A percentile compares a stretch with the other conserved stretches of the same genome.
phyloP scores from a whole-genome alignment of 352 stramenopile genomes.

The Hyaloperonospora arabidopsidis region DNA sequence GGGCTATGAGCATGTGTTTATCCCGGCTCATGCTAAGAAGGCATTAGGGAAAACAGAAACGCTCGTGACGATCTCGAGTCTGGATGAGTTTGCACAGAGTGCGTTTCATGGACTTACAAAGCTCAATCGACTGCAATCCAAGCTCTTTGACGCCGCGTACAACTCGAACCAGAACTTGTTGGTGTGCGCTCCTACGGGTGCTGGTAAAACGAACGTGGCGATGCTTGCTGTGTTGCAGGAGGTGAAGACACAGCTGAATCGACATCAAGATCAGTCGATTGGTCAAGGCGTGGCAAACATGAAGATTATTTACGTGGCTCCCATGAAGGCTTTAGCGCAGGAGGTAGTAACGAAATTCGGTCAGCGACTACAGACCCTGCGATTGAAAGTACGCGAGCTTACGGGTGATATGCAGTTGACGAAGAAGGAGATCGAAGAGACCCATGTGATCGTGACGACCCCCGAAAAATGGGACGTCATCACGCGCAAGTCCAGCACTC shows the following conservation, averaged over 20 bases:
- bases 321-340: conserved; percentile 97
- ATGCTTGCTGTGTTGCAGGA: conserved; percentile 95
- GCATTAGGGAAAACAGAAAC: conserved; percentile 44
- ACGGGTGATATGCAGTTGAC: conserved; percentile 98
- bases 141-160: conserved; percentile 95
- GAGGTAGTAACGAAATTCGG: conserved; percentile 99
- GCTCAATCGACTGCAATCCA: conserved; percentile 97
- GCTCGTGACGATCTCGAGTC: conserved; percentile 51
- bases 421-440: conserved; percentile 91
- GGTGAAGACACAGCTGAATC: conserved; percentile 67
- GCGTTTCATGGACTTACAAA: conserved; percentile 65
- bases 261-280: conserved; percentile 18
- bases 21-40: conserved; percentile 63
- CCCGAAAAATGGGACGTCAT: conserved; percentile 99
- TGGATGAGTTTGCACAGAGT: conserved; percentile 71
- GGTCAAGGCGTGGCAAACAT: conserved; percentile 49
- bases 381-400: conserved; percentile 86
- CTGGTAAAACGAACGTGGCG: conserved; percentile 99
- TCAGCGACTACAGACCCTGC: conserved; percentile 63
- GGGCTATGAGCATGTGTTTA: conserved; percentile 78
- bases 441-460: conserved; percentile 97
- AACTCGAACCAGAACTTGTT: conserved; percentile 96
- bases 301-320: conserved; percentile 96
- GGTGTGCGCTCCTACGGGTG: conserved; percentile 88
- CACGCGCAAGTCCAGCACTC: conserved; percentile 91